Evolutionary conservation across 306 rosid genomes (phyloP), one percentile per base, ranked within the genome.

Genomic region (Glycine latifolia): DNA sequence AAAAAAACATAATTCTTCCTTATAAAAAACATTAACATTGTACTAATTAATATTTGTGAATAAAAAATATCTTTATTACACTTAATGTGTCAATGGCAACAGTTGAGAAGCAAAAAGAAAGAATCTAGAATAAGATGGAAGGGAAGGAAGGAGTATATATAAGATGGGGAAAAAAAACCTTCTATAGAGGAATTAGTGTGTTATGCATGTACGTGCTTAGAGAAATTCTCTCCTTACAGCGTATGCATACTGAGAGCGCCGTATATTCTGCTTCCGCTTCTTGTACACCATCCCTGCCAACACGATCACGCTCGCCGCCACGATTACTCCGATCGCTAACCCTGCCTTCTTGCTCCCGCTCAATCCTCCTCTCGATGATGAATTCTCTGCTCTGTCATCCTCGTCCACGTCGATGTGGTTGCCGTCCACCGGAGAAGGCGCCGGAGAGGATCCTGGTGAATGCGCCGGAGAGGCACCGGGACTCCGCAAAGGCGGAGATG

Each of bases 301-400:
- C 41, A 87, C 87, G 0, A 90, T 81, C 39, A 89, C 67, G 20
- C 81, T 68, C 41, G 33, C 93, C 6, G 88, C 94, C 0, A 78
- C 65, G 5, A 92, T 66, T 35, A 91, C 91, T 86, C 93, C 97
- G 10, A 90, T 11, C 50, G 83, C 94, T 71, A 94, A 73, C 35
- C 94, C 98, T 1, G 86, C 97, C 81, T 94, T 92, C 90, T 94
- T 92, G 50, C 87, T 89, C 0, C 80, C 73, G 26, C 87, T 91
- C 89, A 86, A 79, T 72, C 94, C 98, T 75, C 92, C 97, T 39
- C 44, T 87, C 0, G 90, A 84, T n/a, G 85, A 77, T 39, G 31
- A 26, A 26, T 26, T 26, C 4, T 73, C 73, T 12, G 37, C 8
- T 55, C 53, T 58, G 73, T 41, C 56, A 47, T 13, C 49, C 44